phyloP scores from a whole-genome alignment of 306 rosid species.

The Elaeagnus macrophylla region DNA sequence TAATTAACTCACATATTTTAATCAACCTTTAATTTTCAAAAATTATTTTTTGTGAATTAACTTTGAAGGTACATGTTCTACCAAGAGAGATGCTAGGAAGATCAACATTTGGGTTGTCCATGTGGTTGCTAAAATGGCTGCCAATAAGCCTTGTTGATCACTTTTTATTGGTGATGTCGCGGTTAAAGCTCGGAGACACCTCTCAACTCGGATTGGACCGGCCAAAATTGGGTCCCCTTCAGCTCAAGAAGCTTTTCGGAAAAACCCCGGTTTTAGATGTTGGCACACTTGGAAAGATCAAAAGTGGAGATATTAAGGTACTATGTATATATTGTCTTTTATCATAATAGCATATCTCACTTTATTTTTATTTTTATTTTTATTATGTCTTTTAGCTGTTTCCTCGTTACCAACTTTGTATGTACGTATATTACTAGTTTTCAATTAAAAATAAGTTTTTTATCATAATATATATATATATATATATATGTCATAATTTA shows the following conservation, averaged over 20 bases:
- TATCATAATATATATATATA: no score
- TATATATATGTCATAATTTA: no score
- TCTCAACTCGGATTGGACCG: constrained; percentile 71
- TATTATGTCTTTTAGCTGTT: neutral
- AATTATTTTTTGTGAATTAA: no score
- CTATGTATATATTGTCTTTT: constrained; percentile 5
- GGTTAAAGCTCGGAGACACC: constrained; percentile 84
- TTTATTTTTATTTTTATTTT: constrained; percentile 11
- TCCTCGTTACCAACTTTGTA: constrained; percentile 4
- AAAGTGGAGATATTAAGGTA: constrained; percentile 80
- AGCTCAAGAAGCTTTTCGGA: constrained; percentile 79
- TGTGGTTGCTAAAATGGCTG: constrained; percentile 95
- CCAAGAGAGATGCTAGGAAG: constrained; percentile 98
- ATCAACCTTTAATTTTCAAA: no score
- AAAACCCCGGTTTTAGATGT: constrained; percentile 96
- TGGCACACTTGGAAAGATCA: constrained; percentile 91
- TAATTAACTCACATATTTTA: no score
- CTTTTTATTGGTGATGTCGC: constrained; percentile 52
- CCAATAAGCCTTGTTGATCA: constrained; percentile 70
- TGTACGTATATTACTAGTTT: neutral
- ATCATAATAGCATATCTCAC: neutral
- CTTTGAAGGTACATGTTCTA: constrained; percentile 74
- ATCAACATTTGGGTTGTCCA: constrained; percentile 97
- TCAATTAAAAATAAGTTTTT: no score
- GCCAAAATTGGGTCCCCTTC: constrained; percentile 82